Evolutionary conservation across 345 rosid species (phyloP), one percentile per base, ranked within the genome.

Genomic region (Arabis alpina): DNA sequence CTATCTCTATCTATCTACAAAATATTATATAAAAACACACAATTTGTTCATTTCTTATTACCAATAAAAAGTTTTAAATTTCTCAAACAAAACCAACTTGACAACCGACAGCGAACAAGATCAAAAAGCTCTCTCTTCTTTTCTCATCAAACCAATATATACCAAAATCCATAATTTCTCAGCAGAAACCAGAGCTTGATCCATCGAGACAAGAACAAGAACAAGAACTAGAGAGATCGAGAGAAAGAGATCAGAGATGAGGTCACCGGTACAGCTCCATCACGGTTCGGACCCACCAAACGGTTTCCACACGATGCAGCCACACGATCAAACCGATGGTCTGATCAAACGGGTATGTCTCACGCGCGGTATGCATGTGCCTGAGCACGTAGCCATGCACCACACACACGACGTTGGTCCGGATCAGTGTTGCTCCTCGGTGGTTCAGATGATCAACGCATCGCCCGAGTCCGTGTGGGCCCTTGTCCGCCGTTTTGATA

Each of bases 401-500:
- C 98, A 92, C 70, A 55, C 78, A 6, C 85, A 84, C 60, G 55
- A 63, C 2, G 75, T 80, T 13, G 87, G 83, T 5, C 83, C 88
- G 2, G 73, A 77, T 75, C 98, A 84, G 90, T 87, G 97, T 76
- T 80, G 83, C 54, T 88, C 93, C 1, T 83, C 86, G 13, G 78
- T 82, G 42, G 87, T 90, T 15, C 85, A 90, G 81, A 56, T 62
- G 40, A 81, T 90, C 54, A 75, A 84, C 55, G 89, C 97, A 39
- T 86, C 98, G 0, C 77, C 77, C 8, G 78, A 88, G 49, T 73
- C 84, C 34, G 95, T 88, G 2, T 92, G 97, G 98, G 81, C 97
- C 0, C 71, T 88, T 4, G 85, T 90, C 11, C 84, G 98, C 6
- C 86, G 97, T 32, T 92, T 92, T 12, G 98, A 92, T 54, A 81